Conservation (phyloP, 176 grass and related monocot genomes). For the Carex pumila region DNA sequence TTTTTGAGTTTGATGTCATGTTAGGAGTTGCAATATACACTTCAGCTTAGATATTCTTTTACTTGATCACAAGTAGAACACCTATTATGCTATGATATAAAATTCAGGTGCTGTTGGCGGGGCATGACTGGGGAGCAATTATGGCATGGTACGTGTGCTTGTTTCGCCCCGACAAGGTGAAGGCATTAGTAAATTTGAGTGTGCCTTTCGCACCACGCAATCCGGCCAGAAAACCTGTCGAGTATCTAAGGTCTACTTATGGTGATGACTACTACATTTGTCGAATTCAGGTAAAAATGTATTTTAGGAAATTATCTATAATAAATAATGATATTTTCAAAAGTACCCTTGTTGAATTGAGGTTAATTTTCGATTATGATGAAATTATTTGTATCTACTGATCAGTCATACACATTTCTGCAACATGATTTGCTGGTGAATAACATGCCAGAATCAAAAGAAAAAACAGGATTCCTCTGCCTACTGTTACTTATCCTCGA, state of each 20-base stretch:
- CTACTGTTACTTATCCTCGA: neutral
- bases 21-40: neutral
- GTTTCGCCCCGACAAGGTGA: conserved; percentile 47
- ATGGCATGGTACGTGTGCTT: conserved; percentile 45
- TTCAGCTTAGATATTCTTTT: neutral
- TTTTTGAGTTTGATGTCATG: neutral
- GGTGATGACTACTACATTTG: conserved; percentile 61
- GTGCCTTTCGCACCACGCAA: conserved; percentile 36
- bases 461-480: too few species aligned
- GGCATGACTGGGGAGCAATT: conserved; percentile 58
- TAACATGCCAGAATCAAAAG: neutral
- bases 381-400: neutral
- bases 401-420: neutral
- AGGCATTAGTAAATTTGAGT: conserved; percentile 44
- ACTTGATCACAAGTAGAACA: neutral
- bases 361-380: neutral
- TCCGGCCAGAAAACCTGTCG: conserved; percentile 27
- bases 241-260: conserved; percentile 30
- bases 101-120: conserved; percentile 42
- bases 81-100: neutral
- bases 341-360: neutral
- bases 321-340: too few species aligned
- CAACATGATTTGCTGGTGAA: neutral
- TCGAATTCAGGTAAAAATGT: conserved; percentile 34
- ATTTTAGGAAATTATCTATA: neutral